Percentiles rank a stretch among this genome's conserved stretches.
Evolutionary conservation across 495 filamentous ascomycete genomes (phyloP).

Genomic region (Elaphomyces granulatus): DNA sequence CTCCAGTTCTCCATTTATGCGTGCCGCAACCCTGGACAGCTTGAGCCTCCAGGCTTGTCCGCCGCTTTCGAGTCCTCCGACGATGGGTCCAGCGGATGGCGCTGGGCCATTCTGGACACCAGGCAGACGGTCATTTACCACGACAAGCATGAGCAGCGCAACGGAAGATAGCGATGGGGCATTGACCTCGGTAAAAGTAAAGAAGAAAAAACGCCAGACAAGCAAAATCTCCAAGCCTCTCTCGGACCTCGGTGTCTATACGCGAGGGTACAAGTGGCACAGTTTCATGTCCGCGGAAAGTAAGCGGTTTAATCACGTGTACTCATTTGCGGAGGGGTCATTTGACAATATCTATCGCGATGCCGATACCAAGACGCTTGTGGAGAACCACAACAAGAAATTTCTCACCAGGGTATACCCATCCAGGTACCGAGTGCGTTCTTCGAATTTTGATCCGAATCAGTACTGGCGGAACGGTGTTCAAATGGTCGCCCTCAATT

Average conservation of each 20-base stretch:
- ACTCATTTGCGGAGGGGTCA: slow-evolving; percentile 77
- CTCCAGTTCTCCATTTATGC: slow-evolving; percentile 59
- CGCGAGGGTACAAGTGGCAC: slow-evolving; percentile 69
- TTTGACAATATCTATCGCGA: slow-evolving; percentile 65
- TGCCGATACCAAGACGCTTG: slow-evolving; percentile 51
- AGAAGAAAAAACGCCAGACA: slow-evolving; percentile 45
- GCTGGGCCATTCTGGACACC: slow-evolving; percentile 30
- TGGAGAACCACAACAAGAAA: slow-evolving; percentile 79
- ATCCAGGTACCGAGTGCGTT: slow-evolving; percentile 58
- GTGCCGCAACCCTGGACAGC: slow-evolving; percentile 42
- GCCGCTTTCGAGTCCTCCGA: slow-evolving; percentile 42
- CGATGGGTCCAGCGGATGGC: slow-evolving; percentile 29
- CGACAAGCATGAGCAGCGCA: slow-evolving; percentile 43
- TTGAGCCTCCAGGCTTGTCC: slow-evolving; percentile 35
- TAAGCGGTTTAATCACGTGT: slow-evolving; percentile 79
- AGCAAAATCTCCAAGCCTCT: slow-evolving; percentile 79
- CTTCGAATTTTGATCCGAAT: slow-evolving; percentile 84
- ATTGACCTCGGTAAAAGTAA: slow-evolving; percentile 26
- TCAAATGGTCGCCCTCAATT: slow-evolving; percentile 93
- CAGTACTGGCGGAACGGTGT: slow-evolving; percentile 89
- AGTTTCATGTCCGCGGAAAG: slow-evolving; percentile 62
- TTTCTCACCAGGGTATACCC: slow-evolving; percentile 93
- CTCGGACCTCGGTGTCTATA: slow-evolving; percentile 80
- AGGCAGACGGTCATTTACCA: slow-evolving; percentile 38
- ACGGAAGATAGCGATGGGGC: slow-evolving; percentile 50